Percentiles rank a stretch among this genome's conserved stretches.
These are phyloP conservation scores for Fusarium temperatum DNA, from an alignment of 2,329 filamentous ascomycete genomes.

Conservation along the genomic window DNA sequence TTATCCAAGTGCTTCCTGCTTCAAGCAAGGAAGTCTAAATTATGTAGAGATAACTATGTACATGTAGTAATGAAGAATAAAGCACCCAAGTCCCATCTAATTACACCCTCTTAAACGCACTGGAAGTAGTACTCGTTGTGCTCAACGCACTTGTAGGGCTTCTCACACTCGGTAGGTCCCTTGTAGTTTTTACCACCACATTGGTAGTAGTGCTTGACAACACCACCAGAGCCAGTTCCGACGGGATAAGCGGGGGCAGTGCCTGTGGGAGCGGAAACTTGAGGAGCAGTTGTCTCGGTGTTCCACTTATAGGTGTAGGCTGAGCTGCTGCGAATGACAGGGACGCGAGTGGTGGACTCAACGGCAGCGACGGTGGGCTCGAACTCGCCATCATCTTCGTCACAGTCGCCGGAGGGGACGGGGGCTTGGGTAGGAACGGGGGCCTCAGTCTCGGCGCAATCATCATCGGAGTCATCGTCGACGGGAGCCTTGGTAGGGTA, in stretches of 20 bases:
- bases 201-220: conserved; percentile 33
- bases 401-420: neutral
- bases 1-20: conserved; percentile 10
- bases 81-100: neutral
- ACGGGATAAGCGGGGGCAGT: conserved; percentile 20
- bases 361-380: neutral
- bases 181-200: conserved; percentile 33
- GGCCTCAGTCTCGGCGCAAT: conserved; percentile 3
- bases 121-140: conserved; percentile 36
- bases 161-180: conserved; percentile 36
- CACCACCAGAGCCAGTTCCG: conserved; percentile 10
- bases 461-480: conserved; percentile 6
- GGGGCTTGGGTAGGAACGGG: neutral
- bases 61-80: conserved; percentile 16
- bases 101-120: conserved; percentile 16
- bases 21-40: conserved; percentile 24
- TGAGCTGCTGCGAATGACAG: conserved; percentile 31
- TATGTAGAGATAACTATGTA: conserved; percentile 34
- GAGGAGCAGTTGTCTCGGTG: conserved; percentile 24
- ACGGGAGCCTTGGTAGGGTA: conserved; percentile 14
- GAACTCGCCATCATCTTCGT: neutral
- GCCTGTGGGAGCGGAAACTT: conserved; percentile 11
- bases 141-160: conserved; percentile 25
- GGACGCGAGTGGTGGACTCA: conserved; percentile 17
- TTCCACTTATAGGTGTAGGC: conserved; percentile 33